Evolutionary conservation across 164 flowering plant species (phyloP).

Genomic region (Vitis labrusca): DNA sequence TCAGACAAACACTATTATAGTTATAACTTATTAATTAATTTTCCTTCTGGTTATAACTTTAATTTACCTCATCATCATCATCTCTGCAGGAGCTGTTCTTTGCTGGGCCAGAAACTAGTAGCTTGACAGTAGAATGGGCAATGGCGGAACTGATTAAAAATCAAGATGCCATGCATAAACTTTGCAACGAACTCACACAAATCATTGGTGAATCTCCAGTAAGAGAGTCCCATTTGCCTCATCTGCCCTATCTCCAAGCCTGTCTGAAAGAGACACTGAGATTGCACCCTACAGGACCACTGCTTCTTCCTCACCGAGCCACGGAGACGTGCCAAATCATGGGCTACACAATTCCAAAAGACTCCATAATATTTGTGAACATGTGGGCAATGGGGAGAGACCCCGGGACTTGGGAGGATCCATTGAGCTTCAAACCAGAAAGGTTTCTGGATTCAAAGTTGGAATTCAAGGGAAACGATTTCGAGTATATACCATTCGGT

Average conservation of each 20-base stretch:
- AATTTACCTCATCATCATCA: no score
- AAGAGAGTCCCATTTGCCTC: conserved; percentile 12
- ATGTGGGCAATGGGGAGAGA: conserved; percentile 22
- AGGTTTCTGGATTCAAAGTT: conserved; percentile 15
- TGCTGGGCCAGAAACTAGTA: conserved; percentile 22
- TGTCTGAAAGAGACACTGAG: conserved; percentile 23
- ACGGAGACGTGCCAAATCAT: background rate
- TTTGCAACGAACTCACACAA: conserved; percentile 1
- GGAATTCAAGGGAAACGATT: conserved; percentile 16
- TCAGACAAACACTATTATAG: background rate
- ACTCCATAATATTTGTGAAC: conserved; percentile 13
- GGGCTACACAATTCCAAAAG: conserved; percentile 17
- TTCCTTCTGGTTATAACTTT: background rate
- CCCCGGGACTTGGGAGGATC: conserved; percentile 16
- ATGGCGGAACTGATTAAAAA: conserved; percentile 21
- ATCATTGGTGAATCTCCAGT: conserved; percentile 9
- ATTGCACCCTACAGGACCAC: conserved; percentile 27
- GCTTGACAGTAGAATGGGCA: conserved; percentile 26
- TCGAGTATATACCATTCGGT: conserved; percentile 27
- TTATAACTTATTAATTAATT: no score
- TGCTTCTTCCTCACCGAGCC: conserved; percentile 22
- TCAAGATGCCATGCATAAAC: background rate
- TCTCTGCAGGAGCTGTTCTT: conserved; percentile 19
- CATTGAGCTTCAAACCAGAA: conserved; percentile 14
- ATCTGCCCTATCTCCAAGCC: conserved; percentile 22